A percentile compares a stretch with the other conserved stretches of the same genome.
phyloP scores from a whole-genome alignment of 495 filamentous ascomycete species.

The Penicillium lividum region DNA sequence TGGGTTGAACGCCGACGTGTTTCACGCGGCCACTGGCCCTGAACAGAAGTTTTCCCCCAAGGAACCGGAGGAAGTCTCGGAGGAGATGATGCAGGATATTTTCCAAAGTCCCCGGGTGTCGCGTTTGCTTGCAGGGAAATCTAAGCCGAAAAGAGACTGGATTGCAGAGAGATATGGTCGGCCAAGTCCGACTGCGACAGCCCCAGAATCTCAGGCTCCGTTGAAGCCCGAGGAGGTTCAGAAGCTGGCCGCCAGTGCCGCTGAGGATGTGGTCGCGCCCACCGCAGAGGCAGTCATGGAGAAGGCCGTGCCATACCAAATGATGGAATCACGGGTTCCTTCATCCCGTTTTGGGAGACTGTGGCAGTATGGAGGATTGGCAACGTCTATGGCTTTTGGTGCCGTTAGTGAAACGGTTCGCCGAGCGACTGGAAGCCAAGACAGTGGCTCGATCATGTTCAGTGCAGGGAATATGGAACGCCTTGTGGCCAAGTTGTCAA shows the following conservation, averaged over 20 bases:
- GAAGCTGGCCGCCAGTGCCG: slow-evolving; percentile 22
- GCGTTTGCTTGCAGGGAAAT: slow-evolving; percentile 46
- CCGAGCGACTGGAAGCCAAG: slow-evolving; percentile 61
- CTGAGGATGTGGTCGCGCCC: slow-evolving; percentile 27
- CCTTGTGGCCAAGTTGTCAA: slow-evolving; percentile 85
- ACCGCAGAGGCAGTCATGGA: slow-evolving; percentile 14
- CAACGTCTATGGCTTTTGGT: slow-evolving; percentile 94
- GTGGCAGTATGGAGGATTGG: slow-evolving; percentile 93
- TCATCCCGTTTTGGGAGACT: slow-evolving; percentile 82
- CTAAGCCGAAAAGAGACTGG: slow-evolving; percentile 22
- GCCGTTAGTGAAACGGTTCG: slow-evolving; percentile 81
- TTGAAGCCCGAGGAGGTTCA: slow-evolving; percentile 24
- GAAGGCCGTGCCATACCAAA: slow-evolving; percentile 55
- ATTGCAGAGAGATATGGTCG: slow-evolving; percentile 5
- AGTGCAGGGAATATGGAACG: slow-evolving; percentile 88
- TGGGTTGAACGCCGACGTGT: slow-evolving; percentile 59
- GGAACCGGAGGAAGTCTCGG: slow-evolving; percentile 46
- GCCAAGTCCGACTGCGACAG: background rate
- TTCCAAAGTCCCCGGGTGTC: slow-evolving; percentile 64
- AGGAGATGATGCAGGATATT: slow-evolving; percentile 60
- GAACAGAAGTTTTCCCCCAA: slow-evolving; percentile 18
- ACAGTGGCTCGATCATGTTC: slow-evolving; percentile 78
- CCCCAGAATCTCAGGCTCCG: background rate
- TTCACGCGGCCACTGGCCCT: slow-evolving; percentile 41
- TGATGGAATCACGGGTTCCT: slow-evolving; percentile 88